Conservation (phyloP, 1,139 yeast genomes). For the Candida freyschussii region DNA sequence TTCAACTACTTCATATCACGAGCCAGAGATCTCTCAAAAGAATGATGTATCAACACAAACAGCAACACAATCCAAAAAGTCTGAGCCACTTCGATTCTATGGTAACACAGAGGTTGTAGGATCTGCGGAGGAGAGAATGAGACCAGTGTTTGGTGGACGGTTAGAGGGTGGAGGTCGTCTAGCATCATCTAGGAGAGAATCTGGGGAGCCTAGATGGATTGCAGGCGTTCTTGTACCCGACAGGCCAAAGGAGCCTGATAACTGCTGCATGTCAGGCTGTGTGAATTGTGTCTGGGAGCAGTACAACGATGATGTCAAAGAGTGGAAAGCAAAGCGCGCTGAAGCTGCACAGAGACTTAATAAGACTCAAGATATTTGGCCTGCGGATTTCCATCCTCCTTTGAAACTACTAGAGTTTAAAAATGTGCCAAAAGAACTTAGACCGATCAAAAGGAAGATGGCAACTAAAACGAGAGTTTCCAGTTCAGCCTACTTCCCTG, state of each 20-base stretch:
- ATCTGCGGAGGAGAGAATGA: constrained; percentile 46
- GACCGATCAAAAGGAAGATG: constrained; percentile 23
- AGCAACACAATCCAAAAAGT: too few relatives aligned
- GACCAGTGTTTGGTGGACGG: constrained; percentile 53
- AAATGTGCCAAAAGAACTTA: constrained; percentile 36
- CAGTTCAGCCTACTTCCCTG: constrained; percentile 30
- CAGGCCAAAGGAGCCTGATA: constrained; percentile 83
- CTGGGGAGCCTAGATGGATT: constrained; percentile 41
- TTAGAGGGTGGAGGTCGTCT: constrained; percentile 49
- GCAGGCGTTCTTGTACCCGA: constrained; percentile 78
- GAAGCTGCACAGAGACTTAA: constrained; percentile 56
- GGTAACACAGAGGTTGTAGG: constrained; percentile 41
- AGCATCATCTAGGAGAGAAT: constrained; percentile 45
- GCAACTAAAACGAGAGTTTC: constrained; percentile 23
- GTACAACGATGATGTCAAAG: constrained; percentile 79
- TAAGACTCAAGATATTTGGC: constrained; percentile 65
- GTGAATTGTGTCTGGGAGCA: constrained; percentile 96
- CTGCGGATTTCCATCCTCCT: constrained; percentile 75
- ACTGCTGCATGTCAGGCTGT: constrained; percentile 98
- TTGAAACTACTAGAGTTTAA: constrained; percentile 35
- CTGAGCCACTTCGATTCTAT: constrained; percentile 18
- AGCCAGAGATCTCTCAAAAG: too few relatives aligned
- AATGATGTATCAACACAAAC: too few relatives aligned
- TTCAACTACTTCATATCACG: too few relatives aligned
- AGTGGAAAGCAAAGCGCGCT: constrained; percentile 62